A percentile compares a stretch with the other conserved stretches of the same genome.
Conservation (phyloP, 1,284 basidiomycete genomes). For the Phaffia rhodozyma region DNA sequence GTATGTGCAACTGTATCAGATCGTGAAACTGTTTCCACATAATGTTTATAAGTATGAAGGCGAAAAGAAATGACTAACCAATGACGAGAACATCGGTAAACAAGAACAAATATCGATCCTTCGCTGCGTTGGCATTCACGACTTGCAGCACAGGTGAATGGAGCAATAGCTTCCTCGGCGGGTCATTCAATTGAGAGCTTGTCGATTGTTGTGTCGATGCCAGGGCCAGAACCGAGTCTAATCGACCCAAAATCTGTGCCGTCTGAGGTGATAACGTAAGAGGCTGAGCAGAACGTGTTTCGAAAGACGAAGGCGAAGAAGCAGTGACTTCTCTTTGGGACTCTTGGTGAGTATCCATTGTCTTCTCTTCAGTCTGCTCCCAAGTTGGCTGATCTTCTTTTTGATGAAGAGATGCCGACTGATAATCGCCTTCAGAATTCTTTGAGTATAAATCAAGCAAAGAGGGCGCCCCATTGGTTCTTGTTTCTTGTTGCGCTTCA, state of each 20-base stretch:
- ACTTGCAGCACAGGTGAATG: constrained; percentile 85
- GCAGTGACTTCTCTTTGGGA: too few species aligned
- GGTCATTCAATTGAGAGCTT: constrained; percentile 57
- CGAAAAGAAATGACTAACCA: background rate
- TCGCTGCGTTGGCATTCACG: constrained; percentile 78
- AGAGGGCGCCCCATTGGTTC: too few species aligned
- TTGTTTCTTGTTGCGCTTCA: too few species aligned
- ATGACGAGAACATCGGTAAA: constrained; percentile 90
- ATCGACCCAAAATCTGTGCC: constrained; percentile 27
- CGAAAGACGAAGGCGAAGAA: too few species aligned
- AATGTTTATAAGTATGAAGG: too few species aligned
- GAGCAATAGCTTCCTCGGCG: constrained; percentile 69
- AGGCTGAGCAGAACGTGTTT: background rate
- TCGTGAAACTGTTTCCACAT: too few species aligned
- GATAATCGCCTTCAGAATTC: background rate
- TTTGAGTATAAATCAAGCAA: too few species aligned
- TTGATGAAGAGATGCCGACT: background rate
- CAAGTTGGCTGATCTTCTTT: background rate
- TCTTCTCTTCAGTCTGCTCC: background rate
- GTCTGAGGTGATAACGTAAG: constrained; percentile 22
- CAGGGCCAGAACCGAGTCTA: constrained; percentile 47
- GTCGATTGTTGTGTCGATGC: constrained; percentile 23
- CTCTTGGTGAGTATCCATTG: too few species aligned
- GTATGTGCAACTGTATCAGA: too few species aligned
- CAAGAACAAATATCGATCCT: constrained; percentile 89